Base-by-base conservation (phyloP, 2,329 filamentous ascomycete species). In the Juglanconis sp. region DNA sequence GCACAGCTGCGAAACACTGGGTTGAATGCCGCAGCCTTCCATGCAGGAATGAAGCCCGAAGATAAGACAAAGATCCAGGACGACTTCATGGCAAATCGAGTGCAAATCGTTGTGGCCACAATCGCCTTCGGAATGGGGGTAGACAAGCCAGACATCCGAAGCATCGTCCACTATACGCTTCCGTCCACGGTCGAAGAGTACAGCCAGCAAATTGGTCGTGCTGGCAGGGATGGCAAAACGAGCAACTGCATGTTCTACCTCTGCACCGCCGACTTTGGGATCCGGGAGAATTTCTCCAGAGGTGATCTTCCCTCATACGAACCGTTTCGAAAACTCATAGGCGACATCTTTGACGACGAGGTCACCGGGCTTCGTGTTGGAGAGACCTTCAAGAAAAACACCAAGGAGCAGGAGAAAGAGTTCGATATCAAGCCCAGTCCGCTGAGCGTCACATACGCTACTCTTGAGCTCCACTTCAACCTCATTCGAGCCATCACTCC, bases 91-190 rank as follows among this genome's bases (percentile, higher is more conserved):
- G 70, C 70, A 0, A 73, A 72, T 1, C 68, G 73, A 10, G 68
- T 79, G 32, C 67, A 74, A n/a, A 76, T 81, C 32, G 77, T 82
- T 11, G 77, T 81, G 17, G 81, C 82, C 3, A 85, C 82, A 0
- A 84, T 85, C 46, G 83, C 83, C 1, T 85, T 85, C 54, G 83
- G 82, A 0, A 85, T 85, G 82, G 83, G 83, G 0, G 84, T 85
- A 17, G 82, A 85, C 66, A 85, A 85, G 62, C 62, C 75, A 38
- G 74, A 81, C 53, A 84, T 85, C 46, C 76, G 82, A 6, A 84
- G 82, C 59, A 76, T 85, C 38, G 66, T 84, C 9, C 82, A 85
- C 62, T 83, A 76, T 65, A 79, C 81, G 54, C 69, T 83, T 3
- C 74, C 82, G 0, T 76, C 72, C 57, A 82, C 79, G 7, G 69